These are phyloP conservation scores for Podospora sp. DNA, from an alignment of 495 filamentous ascomycete genomes.

Conservation along the genomic window DNA sequence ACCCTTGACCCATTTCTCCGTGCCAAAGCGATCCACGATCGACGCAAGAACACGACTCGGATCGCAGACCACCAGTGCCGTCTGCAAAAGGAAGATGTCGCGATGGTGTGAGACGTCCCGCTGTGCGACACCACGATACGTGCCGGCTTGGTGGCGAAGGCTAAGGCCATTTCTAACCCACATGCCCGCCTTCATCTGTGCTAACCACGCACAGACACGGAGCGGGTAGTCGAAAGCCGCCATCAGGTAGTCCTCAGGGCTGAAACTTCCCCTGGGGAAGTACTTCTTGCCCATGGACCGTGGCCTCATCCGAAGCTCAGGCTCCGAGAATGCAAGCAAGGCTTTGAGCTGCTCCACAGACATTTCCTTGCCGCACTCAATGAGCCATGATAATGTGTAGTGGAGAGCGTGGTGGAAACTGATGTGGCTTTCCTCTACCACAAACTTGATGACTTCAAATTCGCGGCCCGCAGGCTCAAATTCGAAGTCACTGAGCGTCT, in stretches of 20 bases:
- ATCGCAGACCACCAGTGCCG: constrained; percentile 82
- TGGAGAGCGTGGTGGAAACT: constrained; percentile 98
- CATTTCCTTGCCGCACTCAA: constrained; percentile 85
- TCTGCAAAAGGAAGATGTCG: constrained; percentile 93
- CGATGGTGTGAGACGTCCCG: constrained; percentile 91
- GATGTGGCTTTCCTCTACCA: constrained; percentile 84
- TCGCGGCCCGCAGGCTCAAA: constrained; percentile 66
- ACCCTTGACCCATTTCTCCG: constrained; percentile 87
- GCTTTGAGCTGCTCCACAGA: constrained; percentile 62
- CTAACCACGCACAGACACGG: constrained; percentile 91
- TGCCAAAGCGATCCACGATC: constrained; percentile 86
- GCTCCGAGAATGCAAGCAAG: constrained; percentile 62
- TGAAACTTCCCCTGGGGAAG: constrained; percentile 53
- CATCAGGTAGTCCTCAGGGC: constrained; percentile 77
- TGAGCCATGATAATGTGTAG: constrained; percentile 95
- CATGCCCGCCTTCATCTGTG: constrained; percentile 97
- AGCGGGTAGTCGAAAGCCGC: constrained; percentile 91
- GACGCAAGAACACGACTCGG: constrained; percentile 83
- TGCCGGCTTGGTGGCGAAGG: constrained; percentile 89
- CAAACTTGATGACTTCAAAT: constrained; percentile 78
- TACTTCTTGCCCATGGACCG: constrained; percentile 56
- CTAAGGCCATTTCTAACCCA: constrained; percentile 98
- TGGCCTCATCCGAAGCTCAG: constrained; percentile 62
- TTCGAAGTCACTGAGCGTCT: constrained; percentile 72
- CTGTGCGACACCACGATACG: constrained; percentile 83